A percentile compares a stretch with the other conserved stretches of the same genome.
Conservation (phyloP, 1,284 basidiomycete species). For the Neonothopanus nambi region DNA sequence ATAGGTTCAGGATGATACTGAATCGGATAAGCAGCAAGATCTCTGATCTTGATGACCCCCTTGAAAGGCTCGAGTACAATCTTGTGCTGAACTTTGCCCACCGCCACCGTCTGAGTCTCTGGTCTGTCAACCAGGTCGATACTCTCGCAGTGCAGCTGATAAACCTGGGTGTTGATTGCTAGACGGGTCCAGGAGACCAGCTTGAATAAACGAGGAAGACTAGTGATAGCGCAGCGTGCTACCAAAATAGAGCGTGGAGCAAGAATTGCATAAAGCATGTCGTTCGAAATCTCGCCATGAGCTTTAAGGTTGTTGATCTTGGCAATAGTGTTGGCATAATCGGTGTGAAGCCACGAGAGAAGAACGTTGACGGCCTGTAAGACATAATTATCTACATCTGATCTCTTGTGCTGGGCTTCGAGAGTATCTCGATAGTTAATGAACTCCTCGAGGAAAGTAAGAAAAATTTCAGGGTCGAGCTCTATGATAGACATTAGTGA, state of each 20-base stretch:
- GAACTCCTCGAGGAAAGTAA: conserved; percentile 51
- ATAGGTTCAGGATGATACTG: conserved; percentile 44
- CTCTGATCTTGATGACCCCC: conserved; percentile 49
- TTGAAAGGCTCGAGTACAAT: conserved; percentile 42
- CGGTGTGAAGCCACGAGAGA: conserved; percentile 44
- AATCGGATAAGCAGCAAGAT: conserved; percentile 52
- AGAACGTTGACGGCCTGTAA: conserved; percentile 45
- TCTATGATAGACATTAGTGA: conserved; percentile 20
- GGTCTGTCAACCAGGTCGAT: conserved; percentile 46
- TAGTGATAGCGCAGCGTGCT: conserved; percentile 51
- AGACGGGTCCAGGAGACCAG: conserved; percentile 37
- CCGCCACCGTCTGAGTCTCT: conserved; percentile 30
- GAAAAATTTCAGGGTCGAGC: conserved; percentile 56
- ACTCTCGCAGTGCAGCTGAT: conserved; percentile 45
- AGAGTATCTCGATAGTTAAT: conserved; percentile 41
- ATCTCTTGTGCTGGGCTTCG: conserved; percentile 32
- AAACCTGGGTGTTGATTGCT: conserved; percentile 32
- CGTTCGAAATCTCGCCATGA: conserved; percentile 56
- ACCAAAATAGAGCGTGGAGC: conserved; percentile 50
- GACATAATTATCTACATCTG: conserved; percentile 39
- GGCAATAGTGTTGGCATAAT: conserved; percentile 47
- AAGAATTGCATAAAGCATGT: conserved; percentile 53
- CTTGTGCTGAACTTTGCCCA: conserved; percentile 42
- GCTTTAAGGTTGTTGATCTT: conserved; percentile 45
- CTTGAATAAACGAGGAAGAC: conserved; percentile 49